Evolutionary conservation across 2,329 filamentous ascomycete genomes (phyloP).

Genomic region (Phaeosphaeriaceae sp.): DNA sequence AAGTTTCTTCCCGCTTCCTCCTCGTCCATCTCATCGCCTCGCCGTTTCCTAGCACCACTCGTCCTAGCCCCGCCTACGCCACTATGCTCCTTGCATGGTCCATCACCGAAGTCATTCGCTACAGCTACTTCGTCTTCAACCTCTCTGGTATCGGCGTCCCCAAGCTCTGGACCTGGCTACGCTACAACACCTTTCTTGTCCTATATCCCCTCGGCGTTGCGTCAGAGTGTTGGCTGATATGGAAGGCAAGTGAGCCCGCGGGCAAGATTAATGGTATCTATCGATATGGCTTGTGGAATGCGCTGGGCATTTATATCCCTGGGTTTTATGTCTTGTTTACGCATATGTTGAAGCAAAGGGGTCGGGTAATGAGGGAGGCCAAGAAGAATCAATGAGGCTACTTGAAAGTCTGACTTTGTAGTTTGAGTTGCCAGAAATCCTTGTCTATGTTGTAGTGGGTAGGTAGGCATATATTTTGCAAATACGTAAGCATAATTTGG

Average conservation of each 20-base stretch:
- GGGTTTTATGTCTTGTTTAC: slow-evolving; percentile 85
- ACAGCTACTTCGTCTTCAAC: slow-evolving; percentile 85
- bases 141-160: slow-evolving; percentile 67
- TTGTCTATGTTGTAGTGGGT: too few species aligned
- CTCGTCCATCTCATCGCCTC: slow-evolving; percentile 87
- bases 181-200: slow-evolving; percentile 90
- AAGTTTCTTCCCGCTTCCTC: slow-evolving; percentile 84
- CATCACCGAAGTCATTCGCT: slow-evolving; percentile 89
- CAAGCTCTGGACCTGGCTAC: slow-evolving; percentile 73
- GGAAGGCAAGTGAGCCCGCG: slow-evolving; percentile 69
- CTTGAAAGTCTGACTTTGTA: not conserved
- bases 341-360: slow-evolving; percentile 91
- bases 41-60: slow-evolving; percentile 70
- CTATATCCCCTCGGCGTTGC: slow-evolving; percentile 91
- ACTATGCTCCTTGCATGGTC: slow-evolving; percentile 88
- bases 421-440: too few species aligned
- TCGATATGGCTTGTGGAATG: slow-evolving; percentile 66
- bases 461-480: too few species aligned
- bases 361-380: slow-evolving; percentile 67
- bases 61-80: slow-evolving; percentile 67
- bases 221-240: slow-evolving; percentile 85
- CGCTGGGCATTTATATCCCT: slow-evolving; percentile 79
- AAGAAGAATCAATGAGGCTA: not conserved
- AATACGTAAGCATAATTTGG: too few species aligned
- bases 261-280: slow-evolving; percentile 57